Percentiles rank a stretch among this genome's conserved stretches.
These are phyloP conservation scores for Crithidia thermophila DNA, from an alignment of 208 protist genomes.

Conservation along the genomic window DNA sequence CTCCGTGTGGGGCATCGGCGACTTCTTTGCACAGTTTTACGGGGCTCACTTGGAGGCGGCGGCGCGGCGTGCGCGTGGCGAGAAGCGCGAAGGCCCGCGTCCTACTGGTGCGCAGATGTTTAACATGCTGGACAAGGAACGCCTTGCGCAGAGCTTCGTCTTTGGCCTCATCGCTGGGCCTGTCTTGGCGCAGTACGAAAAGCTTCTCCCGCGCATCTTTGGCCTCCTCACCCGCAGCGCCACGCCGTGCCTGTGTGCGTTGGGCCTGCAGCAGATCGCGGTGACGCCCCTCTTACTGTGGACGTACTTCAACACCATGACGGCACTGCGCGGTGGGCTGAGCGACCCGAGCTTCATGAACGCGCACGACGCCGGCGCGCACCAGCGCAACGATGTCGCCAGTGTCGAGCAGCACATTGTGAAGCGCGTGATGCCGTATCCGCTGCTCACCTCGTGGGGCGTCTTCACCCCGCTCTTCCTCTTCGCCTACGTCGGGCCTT, in stretches of 20 bases:
- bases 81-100: slow-evolving; percentile 35
- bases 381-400: slow-evolving; percentile 49
- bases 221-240: slow-evolving; percentile 37
- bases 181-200: slow-evolving; percentile 30
- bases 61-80: slow-evolving; percentile 38
- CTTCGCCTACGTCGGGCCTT: slow-evolving; percentile 41
- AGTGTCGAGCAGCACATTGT: slow-evolving; percentile 62
- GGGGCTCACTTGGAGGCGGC: slow-evolving; percentile 57
- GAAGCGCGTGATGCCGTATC: slow-evolving; percentile 61
- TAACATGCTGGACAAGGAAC: slow-evolving; percentile 56
- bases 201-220: slow-evolving; percentile 37
- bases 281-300: slow-evolving; percentile 66
- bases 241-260: slow-evolving; percentile 43
- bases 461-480: slow-evolving; percentile 58
- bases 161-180: slow-evolving; percentile 54
- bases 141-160: slow-evolving; percentile 37
- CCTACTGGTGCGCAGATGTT: slow-evolving; percentile 56
- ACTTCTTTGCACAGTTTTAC: slow-evolving; percentile 82
- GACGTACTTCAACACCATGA: slow-evolving; percentile 75
- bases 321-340: slow-evolving; percentile 60
- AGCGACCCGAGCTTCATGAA: slow-evolving; percentile 58
- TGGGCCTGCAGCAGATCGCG: slow-evolving; percentile 68
- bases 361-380: slow-evolving; percentile 24
- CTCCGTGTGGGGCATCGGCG: slow-evolving; percentile 46
- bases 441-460: slow-evolving; percentile 74